A percentile compares a stretch with the other conserved stretches of the same genome.
Evolutionary conservation across 768 basidiomycete species (phyloP).

Genomic region (Mycena rosella): DNA sequence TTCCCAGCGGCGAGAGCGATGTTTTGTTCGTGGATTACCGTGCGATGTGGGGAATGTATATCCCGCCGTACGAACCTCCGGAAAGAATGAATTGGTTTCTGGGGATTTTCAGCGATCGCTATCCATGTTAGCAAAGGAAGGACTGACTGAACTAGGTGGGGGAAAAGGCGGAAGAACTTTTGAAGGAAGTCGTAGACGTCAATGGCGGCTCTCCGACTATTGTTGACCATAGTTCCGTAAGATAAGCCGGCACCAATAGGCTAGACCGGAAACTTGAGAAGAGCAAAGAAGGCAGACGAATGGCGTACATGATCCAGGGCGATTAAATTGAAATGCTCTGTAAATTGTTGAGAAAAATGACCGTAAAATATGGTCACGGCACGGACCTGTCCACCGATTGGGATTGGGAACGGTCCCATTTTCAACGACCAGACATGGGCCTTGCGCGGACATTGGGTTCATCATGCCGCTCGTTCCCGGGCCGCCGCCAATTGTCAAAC

Average conservation of each 20-base stretch:
- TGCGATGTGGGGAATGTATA: slow-evolving; percentile 44
- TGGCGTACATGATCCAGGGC: not conserved
- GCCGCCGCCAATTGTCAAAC: slow-evolving; percentile 49
- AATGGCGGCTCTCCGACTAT: slow-evolving; percentile 45
- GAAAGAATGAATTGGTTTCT: slow-evolving; percentile 44
- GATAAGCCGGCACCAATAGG: slow-evolving; percentile 11
- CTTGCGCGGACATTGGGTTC: slow-evolving; percentile 45
- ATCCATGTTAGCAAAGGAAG: not conserved
- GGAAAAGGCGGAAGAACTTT: slow-evolving; percentile 48
- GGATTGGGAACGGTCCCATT: not conserved
- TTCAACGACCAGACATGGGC: slow-evolving; percentile 40
- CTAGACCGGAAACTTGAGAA: not conserved
- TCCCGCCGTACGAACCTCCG: slow-evolving; percentile 51
- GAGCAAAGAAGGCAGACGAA: not conserved
- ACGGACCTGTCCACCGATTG: slow-evolving; percentile 23
- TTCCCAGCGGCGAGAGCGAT: slow-evolving; percentile 36
- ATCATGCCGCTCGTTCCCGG: slow-evolving; percentile 48
- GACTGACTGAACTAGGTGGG: not conserved
- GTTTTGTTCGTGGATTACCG: slow-evolving; percentile 51
- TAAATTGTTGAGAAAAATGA: not conserved
- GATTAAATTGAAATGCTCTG: not conserved
- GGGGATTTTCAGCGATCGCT: not conserved
- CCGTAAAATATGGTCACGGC: not conserved
- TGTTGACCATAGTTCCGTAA: slow-evolving; percentile 42
- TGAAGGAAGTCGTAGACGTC: slow-evolving; percentile 54